Evolutionary conservation across 2,329 filamentous ascomycete genomes (phyloP).

Genomic region (Fusarium albidum): DNA sequence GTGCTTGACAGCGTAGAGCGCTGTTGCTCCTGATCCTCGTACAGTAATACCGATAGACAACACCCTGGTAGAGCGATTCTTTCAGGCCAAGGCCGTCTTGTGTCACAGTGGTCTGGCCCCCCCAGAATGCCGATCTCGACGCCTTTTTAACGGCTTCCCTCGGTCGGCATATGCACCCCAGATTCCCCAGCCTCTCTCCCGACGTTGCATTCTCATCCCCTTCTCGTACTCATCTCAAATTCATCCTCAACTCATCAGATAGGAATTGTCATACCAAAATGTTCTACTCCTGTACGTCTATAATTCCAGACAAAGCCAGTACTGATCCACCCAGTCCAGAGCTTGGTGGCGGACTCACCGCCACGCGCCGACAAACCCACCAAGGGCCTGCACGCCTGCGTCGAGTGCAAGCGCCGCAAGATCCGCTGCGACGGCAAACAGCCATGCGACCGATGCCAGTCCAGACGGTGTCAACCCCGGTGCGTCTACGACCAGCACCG

Average conservation of each 20-base stretch:
- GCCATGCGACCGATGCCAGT: conserved; percentile 5
- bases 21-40: too few relatives aligned
- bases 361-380: background rate
- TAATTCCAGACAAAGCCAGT: background rate
- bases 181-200: too few relatives aligned
- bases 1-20: too few relatives aligned
- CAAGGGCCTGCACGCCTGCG: conserved; percentile 4
- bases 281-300: background rate
- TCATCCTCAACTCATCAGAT: background rate
- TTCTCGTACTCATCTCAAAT: background rate
- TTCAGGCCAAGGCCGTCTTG: too few relatives aligned
- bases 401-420: conserved; percentile 10
- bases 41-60: too few relatives aligned
- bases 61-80: too few relatives aligned
- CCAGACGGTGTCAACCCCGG: conserved; percentile 2
- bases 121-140: too few relatives aligned
- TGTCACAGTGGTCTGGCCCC: too few relatives aligned
- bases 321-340: background rate
- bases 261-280: background rate
- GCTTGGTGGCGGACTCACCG: background rate
- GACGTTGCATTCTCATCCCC: too few relatives aligned
- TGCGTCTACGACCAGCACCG: conserved; percentile 12
- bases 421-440: conserved; percentile 12
- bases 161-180: too few relatives aligned
- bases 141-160: too few relatives aligned